Evolutionary conservation across 139 green algal genomes (phyloP), one percentile per base, ranked within the genome.

Genomic region (Desmodesmus armatus): DNA sequence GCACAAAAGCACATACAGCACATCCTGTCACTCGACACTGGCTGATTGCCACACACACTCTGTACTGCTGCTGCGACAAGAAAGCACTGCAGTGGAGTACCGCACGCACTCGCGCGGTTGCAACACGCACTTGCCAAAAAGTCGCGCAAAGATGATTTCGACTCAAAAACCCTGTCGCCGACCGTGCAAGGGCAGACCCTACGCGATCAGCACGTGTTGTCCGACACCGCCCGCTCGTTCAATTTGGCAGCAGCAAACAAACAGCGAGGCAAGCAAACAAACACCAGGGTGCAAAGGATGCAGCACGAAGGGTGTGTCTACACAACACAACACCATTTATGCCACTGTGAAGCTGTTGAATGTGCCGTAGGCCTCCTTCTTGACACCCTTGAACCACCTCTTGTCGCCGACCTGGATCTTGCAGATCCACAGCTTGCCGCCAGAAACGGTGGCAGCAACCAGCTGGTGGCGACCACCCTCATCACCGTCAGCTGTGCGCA

Each of bases 401-500:
- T 99, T 99, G 94, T 99, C 96, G 55, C 96, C 96, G 43, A 91
- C 90, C 87, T 97, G 95, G 0, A 96, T 78, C 92, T 97, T 98
- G 31, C 91, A 60, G 55, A 98, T 92, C 89, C 95, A 98, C 65
- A 99, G 91, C 77, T 97, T 96, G 87, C 95, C 95, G 70, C 94
- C 93, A 71, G 80, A 78, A 7, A 99, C 97, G 31, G 94, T 92
- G 71, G 97, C 97, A 70, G 90, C 91, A 81, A 99, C 93, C 75
- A 99, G 91, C 82, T 98, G 93, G 94, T 99, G 97, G 88, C 95
- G 94, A 84, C 97, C 97, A 66, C 97, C 97, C 94, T 99, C 97
- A 87, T 99, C 89, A 60, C 97, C 97, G 83, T 99, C 97, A 72
- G 96, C 96, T 78, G 95, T 55, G 31, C 37, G 25, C 39, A 58